These are phyloP conservation scores for Staphylotrichum tortipilum DNA, from an alignment of 495 filamentous ascomycete species.

Conservation along the genomic window DNA sequence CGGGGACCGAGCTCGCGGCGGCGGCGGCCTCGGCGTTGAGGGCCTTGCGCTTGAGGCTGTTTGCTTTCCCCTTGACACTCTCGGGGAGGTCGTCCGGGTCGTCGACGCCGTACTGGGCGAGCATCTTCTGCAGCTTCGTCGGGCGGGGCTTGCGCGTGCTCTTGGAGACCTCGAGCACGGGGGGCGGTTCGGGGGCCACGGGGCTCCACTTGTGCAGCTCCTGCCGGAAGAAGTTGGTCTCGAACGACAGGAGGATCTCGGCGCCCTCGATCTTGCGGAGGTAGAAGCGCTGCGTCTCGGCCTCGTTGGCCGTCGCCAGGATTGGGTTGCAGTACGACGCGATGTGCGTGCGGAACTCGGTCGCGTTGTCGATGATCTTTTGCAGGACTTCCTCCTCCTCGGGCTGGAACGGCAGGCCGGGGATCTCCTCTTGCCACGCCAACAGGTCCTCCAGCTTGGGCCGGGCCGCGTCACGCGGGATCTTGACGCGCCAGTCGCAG, in stretches of 20 bases:
- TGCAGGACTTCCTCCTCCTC: constrained; percentile 84
- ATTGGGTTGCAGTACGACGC: constrained; percentile 69
- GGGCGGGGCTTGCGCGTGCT: constrained; percentile 96
- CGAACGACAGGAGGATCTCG: constrained; percentile 81
- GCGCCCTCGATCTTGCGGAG: constrained; percentile 97
- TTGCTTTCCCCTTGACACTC: constrained; percentile 65
- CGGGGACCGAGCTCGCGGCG: constrained; percentile 18
- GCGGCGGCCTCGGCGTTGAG: constrained; percentile 37
- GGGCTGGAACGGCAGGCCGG: constrained; percentile 80
- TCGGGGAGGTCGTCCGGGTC: constrained; percentile 84
- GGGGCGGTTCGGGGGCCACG: constrained; percentile 77
- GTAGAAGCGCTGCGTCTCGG: constrained; percentile 89
- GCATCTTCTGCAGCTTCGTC: constrained; percentile 94
- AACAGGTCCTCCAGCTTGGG: constrained; percentile 91
- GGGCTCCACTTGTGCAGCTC: constrained; percentile 95
- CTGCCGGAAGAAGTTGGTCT: constrained; percentile 95
- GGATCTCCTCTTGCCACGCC: constrained; percentile 80
- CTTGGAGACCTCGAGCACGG: constrained; percentile 71
- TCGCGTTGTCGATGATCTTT: constrained; percentile 75
- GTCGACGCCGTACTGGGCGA: constrained; percentile 75
- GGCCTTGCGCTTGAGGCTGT: constrained; percentile 52
- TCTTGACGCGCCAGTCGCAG: constrained; percentile 95
- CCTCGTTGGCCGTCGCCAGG: constrained; percentile 74
- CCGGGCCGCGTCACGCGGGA: constrained; percentile 93
- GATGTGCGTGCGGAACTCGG: constrained; percentile 76